Base-by-base conservation (phyloP, 129 eudicot genomes). In the Lactuca sativa region DNA sequence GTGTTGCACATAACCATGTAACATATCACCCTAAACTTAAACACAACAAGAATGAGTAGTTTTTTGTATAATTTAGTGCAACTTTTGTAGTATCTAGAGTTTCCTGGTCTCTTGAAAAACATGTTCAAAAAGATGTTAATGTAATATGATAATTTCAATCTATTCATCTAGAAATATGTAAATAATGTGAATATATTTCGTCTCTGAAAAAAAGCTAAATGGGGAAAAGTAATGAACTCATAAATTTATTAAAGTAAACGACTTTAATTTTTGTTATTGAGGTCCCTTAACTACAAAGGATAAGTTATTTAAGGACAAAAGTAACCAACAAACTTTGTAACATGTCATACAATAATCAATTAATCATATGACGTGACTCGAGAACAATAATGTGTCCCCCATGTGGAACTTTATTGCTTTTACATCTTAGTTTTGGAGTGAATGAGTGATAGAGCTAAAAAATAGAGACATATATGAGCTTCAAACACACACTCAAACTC, bases 81-180 rank as follows among this genome's bases (percentile, higher is more conserved):
- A 51, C 55, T 32, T 10, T 18, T 72, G 62, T 72, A 13, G 17
- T 36, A 51, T 34, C 4, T 61, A 33, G 31, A 0, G 61, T 62
- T 37, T 73, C 17, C 4, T 62, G 21, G 40, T 72, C 32, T 13
- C 16, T 48, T 14, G 13, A 37, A 14, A 61, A 12, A 33, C 47
- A 57, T 70, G 40, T 34, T 62, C 51, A 59, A 10, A 9, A 71
- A 37, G 57, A 7, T 47, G 3, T 66, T 30, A 14, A 62, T 40
- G 48, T 62, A 36, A 15, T 61, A 30, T 38, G n/a, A 47, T 47
- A 47, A 12, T 11, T 47, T 47, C 15, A 47, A 47, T n/a, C 15
- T 10, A 47, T 9, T 47, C 12, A 47, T 47, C 52, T 11, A 47
- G 15, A 47, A 47, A 47, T 47, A 47, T 47, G n/a, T 47, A 47